phyloP scores from a whole-genome alignment of 2,329 filamentous ascomycete genomes.

The Elsinoe fawcettii region DNA sequence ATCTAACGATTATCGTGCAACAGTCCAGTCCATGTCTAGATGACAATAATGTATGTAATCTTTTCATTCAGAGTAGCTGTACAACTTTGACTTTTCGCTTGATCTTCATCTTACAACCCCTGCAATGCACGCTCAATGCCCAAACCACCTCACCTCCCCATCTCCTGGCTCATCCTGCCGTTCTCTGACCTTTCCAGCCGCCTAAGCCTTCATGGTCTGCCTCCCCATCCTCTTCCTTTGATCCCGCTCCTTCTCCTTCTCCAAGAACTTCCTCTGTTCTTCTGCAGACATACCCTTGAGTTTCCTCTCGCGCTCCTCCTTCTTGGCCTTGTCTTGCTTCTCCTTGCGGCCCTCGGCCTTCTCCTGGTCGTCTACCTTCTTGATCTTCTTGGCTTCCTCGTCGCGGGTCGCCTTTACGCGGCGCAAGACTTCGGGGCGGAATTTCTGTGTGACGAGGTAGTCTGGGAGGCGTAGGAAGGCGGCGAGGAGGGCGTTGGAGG shows the following conservation, averaged over 20 bases:
- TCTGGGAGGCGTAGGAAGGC: conserved; percentile 83
- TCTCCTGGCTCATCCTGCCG: too few relatives aligned
- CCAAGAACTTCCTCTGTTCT: conserved; percentile 51
- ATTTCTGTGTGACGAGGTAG: conserved; percentile 66
- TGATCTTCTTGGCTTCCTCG: conserved; percentile 68
- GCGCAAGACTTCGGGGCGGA: conserved; percentile 78
- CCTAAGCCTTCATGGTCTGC: conserved; percentile 46
- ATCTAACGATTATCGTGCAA: too few relatives aligned
- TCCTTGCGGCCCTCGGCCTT: conserved; percentile 54
- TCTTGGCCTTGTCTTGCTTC: conserved; percentile 58
- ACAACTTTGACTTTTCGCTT: too few relatives aligned
- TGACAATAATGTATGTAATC: too few relatives aligned
- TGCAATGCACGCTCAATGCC: too few relatives aligned
- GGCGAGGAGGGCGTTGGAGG: conserved; percentile 65
- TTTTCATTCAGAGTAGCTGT: too few relatives aligned
- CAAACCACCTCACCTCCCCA: too few relatives aligned
- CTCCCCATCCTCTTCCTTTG: conserved; percentile 53
- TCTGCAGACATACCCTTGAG: conserved; percentile 61
- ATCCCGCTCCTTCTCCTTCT: conserved; percentile 81
- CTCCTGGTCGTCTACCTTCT: conserved; percentile 67
- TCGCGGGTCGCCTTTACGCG: conserved; percentile 78
- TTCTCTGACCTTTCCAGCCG: too few relatives aligned
- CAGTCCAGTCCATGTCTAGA: too few relatives aligned
- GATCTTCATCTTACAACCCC: too few relatives aligned
- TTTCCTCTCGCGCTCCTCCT: conserved; percentile 65